Conservation (phyloP, 371 early-diverging fungal genomes). For the Saksenaea oblongispora region DNA sequence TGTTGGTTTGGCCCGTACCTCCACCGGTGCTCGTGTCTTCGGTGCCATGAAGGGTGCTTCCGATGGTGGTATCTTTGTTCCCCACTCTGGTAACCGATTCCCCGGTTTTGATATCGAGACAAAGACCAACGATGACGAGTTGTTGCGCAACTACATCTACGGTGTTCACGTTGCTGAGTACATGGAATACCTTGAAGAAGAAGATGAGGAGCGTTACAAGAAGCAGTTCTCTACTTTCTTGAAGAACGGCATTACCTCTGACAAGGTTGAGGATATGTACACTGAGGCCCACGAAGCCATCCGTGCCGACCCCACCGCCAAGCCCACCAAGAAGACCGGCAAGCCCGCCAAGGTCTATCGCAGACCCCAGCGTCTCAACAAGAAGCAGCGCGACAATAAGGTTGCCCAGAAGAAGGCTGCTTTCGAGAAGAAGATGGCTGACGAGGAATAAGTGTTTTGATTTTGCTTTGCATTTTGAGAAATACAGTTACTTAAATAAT, state of each 20-base stretch:
- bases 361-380: slow-evolving; percentile 77
- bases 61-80: slow-evolving; percentile 99
- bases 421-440: slow-evolving; percentile 52
- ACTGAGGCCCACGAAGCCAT: slow-evolving; percentile 92
- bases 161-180: slow-evolving; percentile 98
- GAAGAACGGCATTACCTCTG: slow-evolving; percentile 89
- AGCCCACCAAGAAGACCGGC: slow-evolving; percentile 72
- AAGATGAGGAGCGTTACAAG: slow-evolving; percentile 98
- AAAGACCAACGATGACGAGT: slow-evolving; percentile 95
- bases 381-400: slow-evolving; percentile 88
- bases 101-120: slow-evolving; percentile 94
- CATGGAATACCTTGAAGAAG: slow-evolving; percentile 98
- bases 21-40: slow-evolving; percentile 99
- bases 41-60: slow-evolving; percentile 99
- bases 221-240: slow-evolving; percentile 97
- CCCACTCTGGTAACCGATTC: slow-evolving; percentile 99
- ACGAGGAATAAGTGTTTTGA: slow-evolving; percentile 10
- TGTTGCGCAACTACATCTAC: slow-evolving; percentile 97
- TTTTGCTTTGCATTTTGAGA: not conserved
- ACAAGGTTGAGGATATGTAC: slow-evolving; percentile 96
- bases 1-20: slow-evolving; percentile 98
- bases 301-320: slow-evolving; percentile 85
- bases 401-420: slow-evolving; percentile 91
- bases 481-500: not conserved
- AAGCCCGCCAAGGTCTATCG: slow-evolving; percentile 61